A percentile compares a stretch with the other conserved stretches of the same genome.
Evolutionary conservation across 495 filamentous ascomycete genomes (phyloP).

Genomic region (Penicillium flavigenum): DNA sequence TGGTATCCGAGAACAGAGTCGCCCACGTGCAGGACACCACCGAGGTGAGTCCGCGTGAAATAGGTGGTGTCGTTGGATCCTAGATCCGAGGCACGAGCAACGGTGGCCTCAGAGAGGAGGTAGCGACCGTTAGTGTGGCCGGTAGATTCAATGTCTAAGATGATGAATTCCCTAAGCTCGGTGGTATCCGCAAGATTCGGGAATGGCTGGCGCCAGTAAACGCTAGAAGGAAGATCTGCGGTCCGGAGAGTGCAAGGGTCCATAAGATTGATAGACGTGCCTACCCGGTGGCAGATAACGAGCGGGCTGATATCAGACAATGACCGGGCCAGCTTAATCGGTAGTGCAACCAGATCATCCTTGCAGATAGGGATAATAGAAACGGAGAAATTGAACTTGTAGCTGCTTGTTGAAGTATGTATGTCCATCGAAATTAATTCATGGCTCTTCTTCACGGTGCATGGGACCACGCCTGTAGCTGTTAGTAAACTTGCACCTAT

Average conservation of each 20-base stretch:
- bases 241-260: constrained; percentile 91
- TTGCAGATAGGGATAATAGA: constrained; percentile 93
- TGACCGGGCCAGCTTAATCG: constrained; percentile 78
- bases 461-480: constrained; percentile 60
- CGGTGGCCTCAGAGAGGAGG: constrained; percentile 78
- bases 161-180: constrained; percentile 84
- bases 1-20: constrained; percentile 93
- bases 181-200: constrained; percentile 76
- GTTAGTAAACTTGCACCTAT: no score
- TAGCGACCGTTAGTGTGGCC: constrained; percentile 76
- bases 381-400: constrained; percentile 87
- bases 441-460: constrained; percentile 78
- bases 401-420: constrained; percentile 77
- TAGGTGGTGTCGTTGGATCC: constrained; percentile 82
- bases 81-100: constrained; percentile 86
- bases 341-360: constrained; percentile 92
- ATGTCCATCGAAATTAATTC: constrained; percentile 92
- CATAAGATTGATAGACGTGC: constrained; percentile 83
- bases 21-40: constrained; percentile 79
- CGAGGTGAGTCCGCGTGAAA: constrained; percentile 86
- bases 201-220: constrained; percentile 91
- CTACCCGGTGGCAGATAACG: constrained; percentile 81
- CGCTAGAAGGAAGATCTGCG: constrained; percentile 72
- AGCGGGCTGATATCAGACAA: constrained; percentile 85
- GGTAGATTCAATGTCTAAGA: constrained; percentile 88